These are phyloP conservation scores for Vigna angularis DNA, from an alignment of 306 rosid genomes.

Conservation along the genomic window DNA sequence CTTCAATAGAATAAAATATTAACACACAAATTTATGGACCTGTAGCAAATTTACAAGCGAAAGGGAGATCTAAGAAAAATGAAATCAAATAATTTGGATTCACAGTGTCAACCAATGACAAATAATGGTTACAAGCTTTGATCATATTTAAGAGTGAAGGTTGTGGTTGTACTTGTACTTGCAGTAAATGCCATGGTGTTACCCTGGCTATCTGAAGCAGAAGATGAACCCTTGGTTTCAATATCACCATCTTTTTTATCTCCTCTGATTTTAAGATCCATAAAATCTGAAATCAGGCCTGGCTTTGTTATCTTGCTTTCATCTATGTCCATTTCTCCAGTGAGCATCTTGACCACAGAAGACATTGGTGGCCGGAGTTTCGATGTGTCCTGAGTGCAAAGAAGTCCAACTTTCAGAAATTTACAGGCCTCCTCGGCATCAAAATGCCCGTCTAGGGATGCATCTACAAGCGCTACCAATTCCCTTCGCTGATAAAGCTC, in stretches of 20 bases:
- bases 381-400: slow-evolving; percentile 85
- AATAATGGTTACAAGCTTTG: slow-evolving; percentile 41
- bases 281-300: slow-evolving; percentile 81
- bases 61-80: slow-evolving; percentile 37
- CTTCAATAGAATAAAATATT: not conserved
- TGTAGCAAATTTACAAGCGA: slow-evolving; percentile 48
- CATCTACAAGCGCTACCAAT: slow-evolving; percentile 67
- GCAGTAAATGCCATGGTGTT: slow-evolving; percentile 52
- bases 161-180: slow-evolving; percentile 40
- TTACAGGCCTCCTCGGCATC: slow-evolving; percentile 80
- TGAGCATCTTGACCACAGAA: slow-evolving; percentile 82
- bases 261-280: slow-evolving; percentile 74
- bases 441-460: slow-evolving; percentile 65
- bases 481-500: slow-evolving; percentile 63
- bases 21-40: not conserved
- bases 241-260: slow-evolving; percentile 35
- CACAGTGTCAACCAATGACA: not conserved
- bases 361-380: slow-evolving; percentile 89
- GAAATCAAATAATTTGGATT: slow-evolving; percentile 45
- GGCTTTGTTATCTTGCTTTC: slow-evolving; percentile 71
- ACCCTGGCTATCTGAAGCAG: slow-evolving; percentile 58
- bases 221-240: slow-evolving; percentile 38
- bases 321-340: slow-evolving; percentile 54
- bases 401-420: slow-evolving; percentile 76
- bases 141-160: slow-evolving; percentile 54